Evolutionary conservation across 1,284 basidiomycete species (phyloP), one percentile per base, ranked within the genome.

Genomic region (Leucoagaricus sp.): DNA sequence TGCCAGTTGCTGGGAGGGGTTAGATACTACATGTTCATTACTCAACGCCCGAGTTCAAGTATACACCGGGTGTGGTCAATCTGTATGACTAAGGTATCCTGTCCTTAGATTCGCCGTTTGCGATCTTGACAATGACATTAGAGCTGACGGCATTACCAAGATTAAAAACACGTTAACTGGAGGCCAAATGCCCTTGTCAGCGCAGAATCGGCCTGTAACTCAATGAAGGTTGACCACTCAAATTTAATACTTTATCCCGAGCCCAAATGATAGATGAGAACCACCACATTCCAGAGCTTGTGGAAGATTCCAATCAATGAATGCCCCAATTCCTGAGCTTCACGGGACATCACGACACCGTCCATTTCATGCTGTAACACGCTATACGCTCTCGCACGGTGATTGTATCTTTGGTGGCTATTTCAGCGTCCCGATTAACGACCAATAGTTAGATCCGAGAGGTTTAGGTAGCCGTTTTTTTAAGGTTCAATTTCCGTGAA

Each of bases 401-500:
- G n/a, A n/a, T n/a, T n/a, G n/a, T n/a, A n/a, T n/a, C n/a, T n/a
- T n/a, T 13, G 13, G 36, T n/a, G 31, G 17, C 15, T 9, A 45
- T 29, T 25, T 17, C 31, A 38, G 41, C 29, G n/a, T 53, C 31
- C 42, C 42, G 51, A 53, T 13, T 19, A 53, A 34, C 19, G n/a
- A 44, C n/a, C n/a, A 17, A 9, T 10, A 41, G 17, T 10, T 45
- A 44, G 50, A 34, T 44, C 50, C 31, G 42, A 25, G 26, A 45
- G 17, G 40, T 29, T 13, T 40, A 36, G 42, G 42, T 46, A 36
- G 28, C 41, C 23, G n/a, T 36, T 36, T 53, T 33, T 12, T 33
- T 46, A 45, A 53, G 36, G 51, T 42, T 53, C 51, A 53, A 46
- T 46, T 53, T 53, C 51, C 51, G 33, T 31, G 51, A 53, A 46